Evolutionary conservation across 2,329 filamentous ascomycete species (phyloP), one percentile per base, ranked within the genome.

Genomic region (Calycina herbarum): DNA sequence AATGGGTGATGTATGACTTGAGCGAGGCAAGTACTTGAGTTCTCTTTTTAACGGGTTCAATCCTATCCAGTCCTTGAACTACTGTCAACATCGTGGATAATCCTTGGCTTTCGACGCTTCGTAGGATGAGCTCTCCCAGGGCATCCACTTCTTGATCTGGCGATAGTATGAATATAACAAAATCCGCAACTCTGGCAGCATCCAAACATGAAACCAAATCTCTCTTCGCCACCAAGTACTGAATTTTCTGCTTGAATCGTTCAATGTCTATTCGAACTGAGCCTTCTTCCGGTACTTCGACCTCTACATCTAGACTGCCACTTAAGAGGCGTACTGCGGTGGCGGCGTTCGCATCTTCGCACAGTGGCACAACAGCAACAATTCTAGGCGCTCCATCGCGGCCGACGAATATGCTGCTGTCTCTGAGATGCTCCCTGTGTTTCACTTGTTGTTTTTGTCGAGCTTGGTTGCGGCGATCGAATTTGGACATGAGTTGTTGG

Each of bases 401-500:
- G 4, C 94, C 95, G n/a, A 86, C 80, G 75, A 99, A 99, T 27
- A 99, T 82, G 45, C 88, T 92, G 0, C 86, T 88, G 62, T 93
- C 90, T 71, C 91, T 90, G 59, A 90, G 84, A 75, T 95, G 91
- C 73, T 95, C 93, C 75, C 89, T 89, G 75, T 93, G 88, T 79
- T 98, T 97, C 72, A 88, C 83, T 68, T 91, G 82, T 74, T 94
- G 91, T 78, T 90, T 89, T 82, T 99, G 95, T 79, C 94, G 94
- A 72, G 93, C 92, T 82, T 96, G 93, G 79, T 99, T 98, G 73
- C 93, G 89, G 67, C 95, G 90, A 79, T 97, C 93, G 77, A 99
- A 86, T 80, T 98, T 99, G 66, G 93, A 96, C 92, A 97, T 94
- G 80, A 97, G 87, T 81, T 97, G 93, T 78, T 99, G 95, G 78